Evolutionary conservation across 306 rosid species (phyloP).

Genomic region (Fragaria nilgerrensis): DNA sequence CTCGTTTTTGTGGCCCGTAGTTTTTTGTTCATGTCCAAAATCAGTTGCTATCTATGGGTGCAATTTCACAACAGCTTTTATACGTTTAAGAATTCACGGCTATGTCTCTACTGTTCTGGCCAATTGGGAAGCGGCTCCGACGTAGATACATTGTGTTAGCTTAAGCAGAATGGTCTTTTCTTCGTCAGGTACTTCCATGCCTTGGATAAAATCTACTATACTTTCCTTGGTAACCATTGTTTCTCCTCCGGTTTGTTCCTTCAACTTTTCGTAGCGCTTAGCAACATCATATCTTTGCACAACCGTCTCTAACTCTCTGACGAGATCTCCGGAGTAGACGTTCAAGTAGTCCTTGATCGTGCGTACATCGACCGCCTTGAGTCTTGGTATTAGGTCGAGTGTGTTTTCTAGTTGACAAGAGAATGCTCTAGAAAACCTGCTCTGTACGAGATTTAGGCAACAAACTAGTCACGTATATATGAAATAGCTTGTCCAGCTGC

Average conservation of each 20-base stretch:
- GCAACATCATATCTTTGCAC: slow-evolving; percentile 88
- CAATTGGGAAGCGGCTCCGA: slow-evolving; percentile 76
- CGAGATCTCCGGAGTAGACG: slow-evolving; percentile 83
- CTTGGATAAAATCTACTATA: slow-evolving; percentile 58
- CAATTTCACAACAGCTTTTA: too few species aligned
- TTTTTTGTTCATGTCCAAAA: not conserved
- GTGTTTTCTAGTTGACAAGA: slow-evolving; percentile 79
- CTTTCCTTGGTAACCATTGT: slow-evolving; percentile 63
- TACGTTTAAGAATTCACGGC: slow-evolving; percentile 22
- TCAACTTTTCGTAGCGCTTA: slow-evolving; percentile 81
- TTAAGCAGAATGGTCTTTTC: slow-evolving; percentile 60
- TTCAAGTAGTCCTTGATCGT: slow-evolving; percentile 70
- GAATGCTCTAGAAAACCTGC: too few species aligned
- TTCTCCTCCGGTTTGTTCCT: slow-evolving; percentile 79
- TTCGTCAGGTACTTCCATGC: slow-evolving; percentile 63
- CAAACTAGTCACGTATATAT: not conserved
- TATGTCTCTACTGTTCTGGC: slow-evolving; percentile 48
- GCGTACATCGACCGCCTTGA: slow-evolving; percentile 86
- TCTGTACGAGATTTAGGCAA: slow-evolving; percentile 12
- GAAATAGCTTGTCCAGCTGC: not conserved
- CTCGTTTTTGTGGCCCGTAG: not conserved
- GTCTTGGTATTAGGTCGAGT: slow-evolving; percentile 75
- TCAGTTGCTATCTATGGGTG: not conserved
- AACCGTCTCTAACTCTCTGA: slow-evolving; percentile 87
- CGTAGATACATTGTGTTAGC: slow-evolving; percentile 62